These are phyloP conservation scores for Hypomontagnella monticulosa DNA, from an alignment of 495 filamentous ascomycete genomes.

Conservation along the genomic window DNA sequence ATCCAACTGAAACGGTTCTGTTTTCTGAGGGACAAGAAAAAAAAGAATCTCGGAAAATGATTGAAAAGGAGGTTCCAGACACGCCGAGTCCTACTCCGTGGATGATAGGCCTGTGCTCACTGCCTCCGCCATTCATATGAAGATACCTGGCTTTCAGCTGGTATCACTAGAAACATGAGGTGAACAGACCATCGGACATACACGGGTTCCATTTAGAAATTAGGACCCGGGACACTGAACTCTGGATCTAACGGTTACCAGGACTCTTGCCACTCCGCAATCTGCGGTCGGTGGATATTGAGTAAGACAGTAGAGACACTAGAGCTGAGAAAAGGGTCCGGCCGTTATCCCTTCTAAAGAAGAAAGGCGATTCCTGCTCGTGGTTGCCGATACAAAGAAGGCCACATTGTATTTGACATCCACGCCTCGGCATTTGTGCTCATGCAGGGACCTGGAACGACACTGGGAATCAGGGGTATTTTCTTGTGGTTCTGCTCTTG, in stretches of 20 bases:
- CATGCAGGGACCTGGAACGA: conserved; percentile 1
- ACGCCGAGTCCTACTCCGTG: conserved; percentile 11
- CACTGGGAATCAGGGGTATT: conserved; percentile 7
- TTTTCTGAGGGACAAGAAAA: not conserved
- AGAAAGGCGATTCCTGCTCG: conserved; percentile 10
- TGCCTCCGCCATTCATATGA: not conserved
- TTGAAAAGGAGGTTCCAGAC: conserved; percentile 5
- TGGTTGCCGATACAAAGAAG: conserved; percentile 19
- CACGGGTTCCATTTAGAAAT: not conserved
- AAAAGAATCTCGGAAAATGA: not conserved
- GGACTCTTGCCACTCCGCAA: conserved; percentile 8
- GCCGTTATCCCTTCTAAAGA: conserved; percentile 27
- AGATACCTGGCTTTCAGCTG: not conserved
- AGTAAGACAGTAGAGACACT: conserved; percentile 25
- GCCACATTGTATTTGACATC: conserved; percentile 6
- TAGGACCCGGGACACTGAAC: not conserved
- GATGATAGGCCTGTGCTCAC: conserved; percentile 19
- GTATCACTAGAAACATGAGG: not conserved
- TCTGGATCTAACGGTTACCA: conserved; percentile 17
- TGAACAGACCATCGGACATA: conserved; percentile 3
- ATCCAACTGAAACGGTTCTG: conserved; percentile 7
- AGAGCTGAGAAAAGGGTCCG: conserved; percentile 11
- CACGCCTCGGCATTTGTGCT: conserved; percentile 12
- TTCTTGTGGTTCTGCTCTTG: conserved; percentile 9
- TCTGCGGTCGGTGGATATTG: conserved; percentile 15